Evolutionary conservation across 768 basidiomycete genomes (phyloP), one percentile per base, ranked within the genome.

Genomic region (Flagelloscypha sp.): DNA sequence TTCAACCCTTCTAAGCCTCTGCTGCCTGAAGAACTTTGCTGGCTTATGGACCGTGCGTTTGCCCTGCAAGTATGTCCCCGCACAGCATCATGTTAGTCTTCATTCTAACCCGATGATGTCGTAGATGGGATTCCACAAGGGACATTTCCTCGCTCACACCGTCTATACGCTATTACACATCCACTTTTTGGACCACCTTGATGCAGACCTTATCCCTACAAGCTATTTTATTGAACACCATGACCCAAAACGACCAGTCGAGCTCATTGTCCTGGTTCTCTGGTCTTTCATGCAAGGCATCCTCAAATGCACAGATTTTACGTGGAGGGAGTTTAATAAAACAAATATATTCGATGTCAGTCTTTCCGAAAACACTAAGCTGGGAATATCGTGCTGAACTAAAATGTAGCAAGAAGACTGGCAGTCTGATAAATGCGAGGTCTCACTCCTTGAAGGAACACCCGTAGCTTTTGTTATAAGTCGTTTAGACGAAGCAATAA

Each of bases 41-140:
- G 85, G 82, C 79, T 92, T 15, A 62, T 94, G 41, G 93, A 94
- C 54, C 66, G 76, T 44, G 62, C 79, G 11, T 62, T 86, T 47
- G 70, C 82, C 21, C 79, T 76, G 47, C 92, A 97, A 74, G 90
- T 85, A 53, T 53, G 63, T 51, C 23, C 33, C 31, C 39, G 38
- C 38, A 31, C 15, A 29, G 37, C 18, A 15, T 13, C 24, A 21
- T 15, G 16, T 31, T 12, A 17, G 27, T 22, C 24, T 31, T 36
- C 32, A 22, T 23, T 28, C 27, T 39, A 32, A 35, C 27, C 19
- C 19, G 30, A 41, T 33, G 27, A 38, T 47, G 20, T 27, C 41
- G 9, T 49, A 94, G 92, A 82, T 86, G 69, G 74, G 82, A 51
- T 95, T 88, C 80, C 88, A 93, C 53, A 59, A 69, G 4, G 90